Base-by-base conservation (phyloP, 352 stramenopile species). In the Elongisporangium senticosum region DNA sequence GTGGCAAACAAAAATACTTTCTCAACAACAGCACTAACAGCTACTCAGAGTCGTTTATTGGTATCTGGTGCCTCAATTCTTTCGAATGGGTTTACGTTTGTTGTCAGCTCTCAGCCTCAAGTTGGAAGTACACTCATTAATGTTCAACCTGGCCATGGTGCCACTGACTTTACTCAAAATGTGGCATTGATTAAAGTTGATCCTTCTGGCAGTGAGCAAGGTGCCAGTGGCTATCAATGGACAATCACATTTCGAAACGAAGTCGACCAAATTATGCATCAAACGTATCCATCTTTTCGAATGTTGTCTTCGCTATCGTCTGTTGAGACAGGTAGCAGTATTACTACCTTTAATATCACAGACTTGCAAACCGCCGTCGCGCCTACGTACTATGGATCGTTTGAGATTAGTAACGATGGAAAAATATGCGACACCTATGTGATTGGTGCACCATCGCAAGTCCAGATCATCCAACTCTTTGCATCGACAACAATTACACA, bases 391-490 rank as follows among this genome's bases (percentile, higher is more conserved):
- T 84, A 83, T 23, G 80, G 75, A 1, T 69, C 58, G 7, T 69
- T 91, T 22, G 76, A 83, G 19, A 53, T 93, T 17, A 90, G 81
- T 53, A 89, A 73, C 19, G 65, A 88, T 5, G 47, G 69, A 8
- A 33, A 33, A 1, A 57, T 54, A 15, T 93, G 83, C 51, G 79
- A 93, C 56, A 79, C 77, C 14, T 93, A 90, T 56, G 64, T 79
- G 4, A 64, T 90, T 20, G 83, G 83, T 5, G 68, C 69, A 8
- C 74, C 79, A 10, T 91, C 83, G 0, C 55, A 65, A 0, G 74
- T 85, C 22, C 83, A 93, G 69, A 68, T 93, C 13, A 10, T 93
- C 4, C 79, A 89, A 55, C 62, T 93, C 1, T 89, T 89, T 70
- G 81, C 75, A 4, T 53, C 66, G 11, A 91, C 77, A 0, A 91